These are phyloP conservation scores for Irpex sp. DNA, from an alignment of 1,284 basidiomycete species.

Conservation along the genomic window DNA sequence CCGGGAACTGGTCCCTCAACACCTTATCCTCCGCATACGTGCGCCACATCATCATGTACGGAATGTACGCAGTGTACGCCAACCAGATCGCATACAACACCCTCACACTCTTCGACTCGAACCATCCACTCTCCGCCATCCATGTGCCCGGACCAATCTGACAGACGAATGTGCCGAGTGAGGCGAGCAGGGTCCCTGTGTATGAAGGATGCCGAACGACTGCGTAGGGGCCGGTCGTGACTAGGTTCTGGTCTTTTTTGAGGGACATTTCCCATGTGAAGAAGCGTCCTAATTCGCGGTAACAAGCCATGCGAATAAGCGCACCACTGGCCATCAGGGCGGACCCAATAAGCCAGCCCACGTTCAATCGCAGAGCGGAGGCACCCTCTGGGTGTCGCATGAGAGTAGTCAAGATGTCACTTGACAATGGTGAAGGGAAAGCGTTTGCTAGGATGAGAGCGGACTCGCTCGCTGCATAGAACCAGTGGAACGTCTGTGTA, in stretches of 20 bases:
- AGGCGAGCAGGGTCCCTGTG: constrained; percentile 15
- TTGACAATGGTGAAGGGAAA: neutral
- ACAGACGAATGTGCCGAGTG: constrained; percentile 1
- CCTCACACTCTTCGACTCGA: neutral
- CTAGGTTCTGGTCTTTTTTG: constrained; percentile 17
- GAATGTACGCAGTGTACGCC: neutral
- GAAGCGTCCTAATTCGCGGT: constrained; percentile 19
- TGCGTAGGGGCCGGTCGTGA: constrained; percentile 22
- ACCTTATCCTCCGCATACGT: constrained; percentile 9
- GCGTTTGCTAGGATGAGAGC: neutral
- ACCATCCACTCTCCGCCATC: constrained; percentile 4
- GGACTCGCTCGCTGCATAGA: constrained; percentile 2
- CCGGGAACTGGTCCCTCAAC: constrained; percentile 11
- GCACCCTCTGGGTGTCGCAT: neutral
- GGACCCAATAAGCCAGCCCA: constrained; percentile 15
- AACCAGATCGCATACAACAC: neutral
- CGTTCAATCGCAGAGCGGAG: constrained; percentile 12
- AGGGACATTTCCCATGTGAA: constrained; percentile 24
- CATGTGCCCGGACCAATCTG: constrained; percentile 4
- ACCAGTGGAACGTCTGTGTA: neutral
- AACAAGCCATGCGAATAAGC: constrained; percentile 18
- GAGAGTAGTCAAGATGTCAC: neutral
- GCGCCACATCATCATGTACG: neutral
- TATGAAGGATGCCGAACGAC: constrained; percentile 23
- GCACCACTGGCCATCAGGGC: constrained; percentile 14